phyloP scores from a whole-genome alignment of 768 basidiomycete species.

The Hericium coralloides region DNA sequence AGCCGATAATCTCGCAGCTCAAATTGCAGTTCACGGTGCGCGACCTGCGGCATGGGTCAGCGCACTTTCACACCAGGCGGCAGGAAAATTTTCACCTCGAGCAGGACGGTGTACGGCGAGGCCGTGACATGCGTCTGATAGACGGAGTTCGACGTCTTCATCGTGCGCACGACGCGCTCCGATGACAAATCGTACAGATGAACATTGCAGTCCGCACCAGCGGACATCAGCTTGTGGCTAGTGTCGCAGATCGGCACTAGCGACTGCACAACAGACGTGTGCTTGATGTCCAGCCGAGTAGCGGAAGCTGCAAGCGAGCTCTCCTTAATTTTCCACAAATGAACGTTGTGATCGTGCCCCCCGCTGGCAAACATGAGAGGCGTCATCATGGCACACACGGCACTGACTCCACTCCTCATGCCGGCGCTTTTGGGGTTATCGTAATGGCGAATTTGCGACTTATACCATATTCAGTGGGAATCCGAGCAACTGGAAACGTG shows the following conservation, averaged over 20 bases:
- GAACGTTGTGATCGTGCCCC: conserved; percentile 39
- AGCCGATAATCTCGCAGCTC: conserved; percentile 41
- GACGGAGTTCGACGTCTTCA: conserved; percentile 34
- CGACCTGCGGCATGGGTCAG: conserved; percentile 25
- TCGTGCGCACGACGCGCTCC: conserved; percentile 30
- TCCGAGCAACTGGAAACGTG: not conserved
- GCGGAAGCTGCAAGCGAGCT: conserved; percentile 25
- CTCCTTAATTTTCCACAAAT: conserved; percentile 35
- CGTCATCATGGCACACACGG: conserved; percentile 32
- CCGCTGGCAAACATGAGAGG: conserved; percentile 38
- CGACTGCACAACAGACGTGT: conserved; percentile 34
- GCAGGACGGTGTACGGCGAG: conserved; percentile 30
- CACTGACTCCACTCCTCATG: conserved; percentile 34
- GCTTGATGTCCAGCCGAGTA: conserved; percentile 29
- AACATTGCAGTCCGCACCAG: conserved; percentile 40
- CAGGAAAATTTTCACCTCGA: conserved; percentile 29
- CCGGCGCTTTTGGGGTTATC: not conserved
- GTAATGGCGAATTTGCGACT: not conserved
- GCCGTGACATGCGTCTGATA: conserved; percentile 32
- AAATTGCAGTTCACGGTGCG: conserved; percentile 42
- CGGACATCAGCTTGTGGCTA: conserved; percentile 37
- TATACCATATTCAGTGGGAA: not conserved
- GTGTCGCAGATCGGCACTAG: conserved; percentile 35
- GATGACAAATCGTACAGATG: conserved; percentile 38
- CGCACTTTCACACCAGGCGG: not conserved